A percentile compares a stretch with the other conserved stretches of the same genome.
Evolutionary conservation across 2,329 filamentous ascomycete species (phyloP).

Genomic region (Nigrospora oryzae): DNA sequence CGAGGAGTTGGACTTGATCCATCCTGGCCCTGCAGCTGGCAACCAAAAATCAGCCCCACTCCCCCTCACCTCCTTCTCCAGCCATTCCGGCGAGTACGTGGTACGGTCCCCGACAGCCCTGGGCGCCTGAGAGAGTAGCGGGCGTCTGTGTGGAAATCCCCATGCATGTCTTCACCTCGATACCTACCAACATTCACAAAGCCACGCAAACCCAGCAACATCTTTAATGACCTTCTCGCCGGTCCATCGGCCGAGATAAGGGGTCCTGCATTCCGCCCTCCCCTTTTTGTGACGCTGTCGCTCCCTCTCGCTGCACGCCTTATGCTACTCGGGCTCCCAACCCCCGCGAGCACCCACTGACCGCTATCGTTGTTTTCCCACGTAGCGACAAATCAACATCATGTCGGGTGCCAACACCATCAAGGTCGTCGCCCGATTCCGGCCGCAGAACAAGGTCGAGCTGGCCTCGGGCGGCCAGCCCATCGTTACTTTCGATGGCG

Average conservation of each 20-base stretch:
- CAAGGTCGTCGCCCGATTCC: slow-evolving; percentile 94
- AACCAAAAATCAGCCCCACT: too few relatives aligned
- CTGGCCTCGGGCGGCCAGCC: slow-evolving; percentile 82
- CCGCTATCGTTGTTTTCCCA: too few relatives aligned
- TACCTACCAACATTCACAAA: not conserved
- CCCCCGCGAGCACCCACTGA: too few relatives aligned
- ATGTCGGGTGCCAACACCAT: slow-evolving; percentile 57
- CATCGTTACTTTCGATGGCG: slow-evolving; percentile 80
- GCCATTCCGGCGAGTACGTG: too few relatives aligned
- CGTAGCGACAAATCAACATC: slow-evolving; percentile 14
- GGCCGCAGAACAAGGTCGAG: slow-evolving; percentile 94
- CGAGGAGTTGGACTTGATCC: too few relatives aligned
- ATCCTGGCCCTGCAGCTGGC: too few relatives aligned
- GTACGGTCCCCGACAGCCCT: too few relatives aligned
- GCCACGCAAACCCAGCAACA: not conserved
- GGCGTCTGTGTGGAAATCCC: not conserved
- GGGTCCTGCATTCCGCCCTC: slow-evolving; percentile 3
- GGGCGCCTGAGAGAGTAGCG: too few relatives aligned
- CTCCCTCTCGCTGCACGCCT: too few relatives aligned
- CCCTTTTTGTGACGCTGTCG: not conserved
- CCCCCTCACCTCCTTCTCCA: too few relatives aligned
- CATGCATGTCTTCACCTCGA: not conserved
- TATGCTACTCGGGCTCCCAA: too few relatives aligned
- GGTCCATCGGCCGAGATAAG: slow-evolving; percentile 17
- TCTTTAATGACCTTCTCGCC: slow-evolving; percentile 18